These are phyloP conservation scores for Sphaerulina populicola DNA, from an alignment of 2,329 filamentous ascomycete species.

Conservation along the genomic window DNA sequence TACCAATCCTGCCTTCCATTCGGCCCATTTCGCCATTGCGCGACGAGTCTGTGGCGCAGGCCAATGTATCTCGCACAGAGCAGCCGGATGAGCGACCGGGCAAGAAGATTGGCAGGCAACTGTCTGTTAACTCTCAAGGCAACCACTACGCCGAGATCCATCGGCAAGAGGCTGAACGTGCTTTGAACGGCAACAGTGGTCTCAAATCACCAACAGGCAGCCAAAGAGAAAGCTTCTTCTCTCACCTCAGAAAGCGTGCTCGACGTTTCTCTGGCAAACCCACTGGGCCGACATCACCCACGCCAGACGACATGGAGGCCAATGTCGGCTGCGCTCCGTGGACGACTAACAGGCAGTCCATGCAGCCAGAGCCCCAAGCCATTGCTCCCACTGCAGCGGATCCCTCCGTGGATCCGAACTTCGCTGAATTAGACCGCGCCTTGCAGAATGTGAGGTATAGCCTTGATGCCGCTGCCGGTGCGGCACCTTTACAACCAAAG, in stretches of 20 bases:
- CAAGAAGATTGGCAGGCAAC: conserved; percentile 90
- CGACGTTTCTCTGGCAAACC: conserved; percentile 86
- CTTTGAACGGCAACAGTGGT: conserved; percentile 71
- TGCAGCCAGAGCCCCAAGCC: conserved; percentile 29
- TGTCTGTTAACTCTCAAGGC: conserved; percentile 83
- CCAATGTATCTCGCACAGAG: conserved; percentile 53
- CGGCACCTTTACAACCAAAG: conserved; percentile 30
- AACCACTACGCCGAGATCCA: conserved; percentile 90
- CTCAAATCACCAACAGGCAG: conserved; percentile 67
- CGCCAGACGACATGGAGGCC: conserved; percentile 81
- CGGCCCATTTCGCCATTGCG: conserved; percentile 93
- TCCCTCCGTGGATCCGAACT: conserved; percentile 43
- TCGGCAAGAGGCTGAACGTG: conserved; percentile 81
- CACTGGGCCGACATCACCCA: conserved; percentile 68
- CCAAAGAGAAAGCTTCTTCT: conserved; percentile 96
- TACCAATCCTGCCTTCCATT: conserved; percentile 92
- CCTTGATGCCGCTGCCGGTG: conserved; percentile 40
- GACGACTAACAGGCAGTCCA: conserved; percentile 50
- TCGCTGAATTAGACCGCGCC: conserved; percentile 54
- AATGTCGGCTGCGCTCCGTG: conserved; percentile 85
- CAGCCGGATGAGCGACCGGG: conserved; percentile 51
- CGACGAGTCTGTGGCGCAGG: conserved; percentile 83
- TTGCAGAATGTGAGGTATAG: conserved; percentile 53
- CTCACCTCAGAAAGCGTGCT: conserved; percentile 87
- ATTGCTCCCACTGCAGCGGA: conserved; percentile 43